Base-by-base conservation (phyloP, 805 yeast species). In the Candida xyloterini region DNA sequence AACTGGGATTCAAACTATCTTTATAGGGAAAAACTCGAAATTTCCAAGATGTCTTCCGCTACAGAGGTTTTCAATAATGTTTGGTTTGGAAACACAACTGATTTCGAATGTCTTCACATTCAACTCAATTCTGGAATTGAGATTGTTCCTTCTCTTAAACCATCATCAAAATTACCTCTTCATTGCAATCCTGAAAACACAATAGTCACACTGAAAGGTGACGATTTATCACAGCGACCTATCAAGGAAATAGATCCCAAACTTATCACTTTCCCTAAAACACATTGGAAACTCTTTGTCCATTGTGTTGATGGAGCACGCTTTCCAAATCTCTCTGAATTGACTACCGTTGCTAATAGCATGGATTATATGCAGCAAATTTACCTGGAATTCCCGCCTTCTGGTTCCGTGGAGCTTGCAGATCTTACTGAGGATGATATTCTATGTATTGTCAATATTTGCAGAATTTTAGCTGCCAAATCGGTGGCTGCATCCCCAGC, bases 11-110 rank as follows among this genome's bases (percentile, higher is more conserved):
- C 74, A 20, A 84, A 86, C 51, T 79, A 81, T 53, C 67, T 74
- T 15, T 71, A 77, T 47, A 78, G 84, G 53, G 97, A 90, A 58
- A 78, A 84, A 44, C 67, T 84, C n/a, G 96, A 90, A 59, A 82
- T 88, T 36, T 70, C 88, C 1, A 78, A 76, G 55, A 84, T 90
- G 90, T 82, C 95, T 1, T 71, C 86, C 8, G 95, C 95, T 0
- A 75, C 93, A 0, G 73, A 68, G 10, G 65, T 86, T 1, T 31
- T 48, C 3, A 41, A 60, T 7, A 68, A 75, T 34, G 74, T 89
- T 5, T 90, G 91, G 90, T 70, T 83, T 36, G 98, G 98, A 2
- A 91, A 90, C 55, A 66, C 79, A 1, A 78, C 85, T 48, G 96
- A 90, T 58, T 78, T 70, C 55, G 81, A 79, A 48, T 61, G 65